Evolutionary conservation across 1,284 basidiomycete genomes (phyloP).

Genomic region (Sporisorium graminicola): DNA sequence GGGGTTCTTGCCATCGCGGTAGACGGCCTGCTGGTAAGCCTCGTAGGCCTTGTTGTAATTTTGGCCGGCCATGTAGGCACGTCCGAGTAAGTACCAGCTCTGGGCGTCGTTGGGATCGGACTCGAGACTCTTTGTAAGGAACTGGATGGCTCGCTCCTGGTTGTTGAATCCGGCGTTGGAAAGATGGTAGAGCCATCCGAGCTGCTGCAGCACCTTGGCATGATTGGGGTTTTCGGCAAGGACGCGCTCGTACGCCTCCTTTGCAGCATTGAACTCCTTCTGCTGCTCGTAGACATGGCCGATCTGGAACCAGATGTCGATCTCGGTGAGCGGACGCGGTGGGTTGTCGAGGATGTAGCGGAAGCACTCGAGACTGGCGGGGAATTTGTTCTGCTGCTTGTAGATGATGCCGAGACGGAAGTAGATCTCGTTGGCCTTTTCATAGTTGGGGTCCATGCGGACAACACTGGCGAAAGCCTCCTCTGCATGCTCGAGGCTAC

Average conservation of each 20-base stretch:
- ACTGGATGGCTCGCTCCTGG: conserved; percentile 91
- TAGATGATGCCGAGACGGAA: conserved; percentile 99
- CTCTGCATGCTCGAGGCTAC: conserved; percentile 96
- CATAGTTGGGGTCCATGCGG: conserved; percentile 97
- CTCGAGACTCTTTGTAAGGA: conserved; percentile 84
- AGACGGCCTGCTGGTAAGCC: conserved; percentile 98
- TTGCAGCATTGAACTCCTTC: conserved; percentile 90
- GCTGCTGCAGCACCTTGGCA: conserved; percentile 96
- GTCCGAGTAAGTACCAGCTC: conserved; percentile 97
- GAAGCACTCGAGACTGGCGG: conserved; percentile 75
- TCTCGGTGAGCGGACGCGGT: conserved; percentile 92
- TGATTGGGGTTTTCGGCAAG: conserved; percentile 92
- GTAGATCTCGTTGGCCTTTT: conserved; percentile 98
- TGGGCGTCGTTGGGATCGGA: conserved; percentile 93
- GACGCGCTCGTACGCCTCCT: conserved; percentile 97
- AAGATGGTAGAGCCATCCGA: conserved; percentile 97
- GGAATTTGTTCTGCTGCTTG: conserved; percentile 92
- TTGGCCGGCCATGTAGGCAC: conserved; percentile 98
- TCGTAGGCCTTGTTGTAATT: conserved; percentile 99
- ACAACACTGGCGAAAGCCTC: conserved; percentile 97
- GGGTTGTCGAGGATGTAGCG: conserved; percentile 95
- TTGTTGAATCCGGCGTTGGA: conserved; percentile 93
- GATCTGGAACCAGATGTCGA: conserved; percentile 99
- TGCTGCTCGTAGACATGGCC: conserved; percentile 98
- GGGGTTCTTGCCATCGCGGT: conserved; percentile 96